phyloP scores from a whole-genome alignment of 2,329 filamentous ascomycete genomes.

The Fusarium sp. region DNA sequence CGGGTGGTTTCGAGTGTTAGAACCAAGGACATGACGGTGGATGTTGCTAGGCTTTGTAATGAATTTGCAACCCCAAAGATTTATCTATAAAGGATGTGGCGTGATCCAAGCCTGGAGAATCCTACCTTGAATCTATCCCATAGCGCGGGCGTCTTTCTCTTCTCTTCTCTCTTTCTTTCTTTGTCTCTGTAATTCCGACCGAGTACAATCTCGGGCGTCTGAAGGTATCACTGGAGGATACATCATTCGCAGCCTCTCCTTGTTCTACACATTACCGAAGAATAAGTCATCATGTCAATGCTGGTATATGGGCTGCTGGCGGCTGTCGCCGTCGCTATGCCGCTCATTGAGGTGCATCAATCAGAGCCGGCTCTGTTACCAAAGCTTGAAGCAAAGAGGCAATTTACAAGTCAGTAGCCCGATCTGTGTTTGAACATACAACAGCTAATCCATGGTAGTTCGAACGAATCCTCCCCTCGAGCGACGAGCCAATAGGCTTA shows the following conservation, averaged over 20 bases:
- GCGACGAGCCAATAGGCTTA: slow-evolving; percentile 34
- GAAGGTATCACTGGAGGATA: not conserved
- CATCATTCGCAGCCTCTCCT: not conserved
- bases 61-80: not conserved
- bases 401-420: slow-evolving; percentile 10
- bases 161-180: slow-evolving; percentile 1
- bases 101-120: not conserved
- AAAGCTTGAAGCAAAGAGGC: not conserved
- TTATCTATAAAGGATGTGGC: not conserved
- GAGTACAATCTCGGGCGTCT: not conserved
- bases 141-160: not conserved
- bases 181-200: slow-evolving; percentile 14
- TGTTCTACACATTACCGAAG: not conserved
- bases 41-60: not conserved
- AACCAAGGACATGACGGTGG: not conserved
- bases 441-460: slow-evolving; percentile 9
- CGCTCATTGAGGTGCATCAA: slow-evolving; percentile 26
- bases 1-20: not conserved
- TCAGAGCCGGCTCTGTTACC: not conserved
- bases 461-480: slow-evolving; percentile 14
- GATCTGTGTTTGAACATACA: not conserved
- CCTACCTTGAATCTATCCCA: not conserved
- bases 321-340: slow-evolving; percentile 12
- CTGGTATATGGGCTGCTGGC: not conserved
- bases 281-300: slow-evolving; percentile 4